A percentile compares a stretch with the other conserved stretches of the same genome.
Conservation (phyloP, 2,329 filamentous ascomycete genomes). For the Exutisphaerella laricina region DNA sequence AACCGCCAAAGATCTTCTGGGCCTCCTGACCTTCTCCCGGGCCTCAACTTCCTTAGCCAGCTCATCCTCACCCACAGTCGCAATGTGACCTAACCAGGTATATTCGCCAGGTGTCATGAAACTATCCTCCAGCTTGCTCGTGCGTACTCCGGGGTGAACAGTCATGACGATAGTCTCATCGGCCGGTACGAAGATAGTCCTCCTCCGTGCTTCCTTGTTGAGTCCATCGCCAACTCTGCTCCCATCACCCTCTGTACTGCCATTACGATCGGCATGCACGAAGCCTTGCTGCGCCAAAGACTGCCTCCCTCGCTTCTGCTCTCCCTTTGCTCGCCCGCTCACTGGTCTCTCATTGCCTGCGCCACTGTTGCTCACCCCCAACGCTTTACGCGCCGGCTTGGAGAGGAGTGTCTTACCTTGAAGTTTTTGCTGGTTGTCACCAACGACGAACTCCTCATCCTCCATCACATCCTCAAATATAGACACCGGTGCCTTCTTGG, state of each 20-base stretch:
- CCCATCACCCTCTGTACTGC: not conserved
- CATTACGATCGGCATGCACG: not conserved
- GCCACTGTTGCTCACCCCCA: not conserved
- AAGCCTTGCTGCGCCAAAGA: not conserved
- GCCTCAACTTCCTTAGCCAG: too few relatives aligned
- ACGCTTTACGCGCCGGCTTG: constrained; percentile 26
- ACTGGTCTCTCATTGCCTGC: constrained; percentile 3
- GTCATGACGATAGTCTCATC: constrained; percentile 49
- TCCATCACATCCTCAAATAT: constrained; percentile 34
- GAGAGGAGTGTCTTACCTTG: constrained; percentile 22
- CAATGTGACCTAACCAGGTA: too few relatives aligned
- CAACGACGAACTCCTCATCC: constrained; percentile 20
- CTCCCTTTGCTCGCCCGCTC: not conserved
- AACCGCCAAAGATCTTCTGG: constrained; percentile 40
- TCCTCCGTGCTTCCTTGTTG: constrained; percentile 37
- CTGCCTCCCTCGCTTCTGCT: not conserved
- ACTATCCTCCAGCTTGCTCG: constrained; percentile 30
- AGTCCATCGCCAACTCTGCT: not conserved
- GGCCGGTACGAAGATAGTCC: constrained; percentile 47
- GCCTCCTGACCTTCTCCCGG: constrained; percentile 25
- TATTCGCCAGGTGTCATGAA: too few relatives aligned
- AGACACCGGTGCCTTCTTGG: constrained; percentile 22
- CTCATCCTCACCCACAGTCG: too few relatives aligned
- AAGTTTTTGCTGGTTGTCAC: constrained; percentile 5
- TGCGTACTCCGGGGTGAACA: constrained; percentile 45